Base-by-base conservation (phyloP, 495 filamentous ascomycete genomes). In the Xylaria telfairii region DNA sequence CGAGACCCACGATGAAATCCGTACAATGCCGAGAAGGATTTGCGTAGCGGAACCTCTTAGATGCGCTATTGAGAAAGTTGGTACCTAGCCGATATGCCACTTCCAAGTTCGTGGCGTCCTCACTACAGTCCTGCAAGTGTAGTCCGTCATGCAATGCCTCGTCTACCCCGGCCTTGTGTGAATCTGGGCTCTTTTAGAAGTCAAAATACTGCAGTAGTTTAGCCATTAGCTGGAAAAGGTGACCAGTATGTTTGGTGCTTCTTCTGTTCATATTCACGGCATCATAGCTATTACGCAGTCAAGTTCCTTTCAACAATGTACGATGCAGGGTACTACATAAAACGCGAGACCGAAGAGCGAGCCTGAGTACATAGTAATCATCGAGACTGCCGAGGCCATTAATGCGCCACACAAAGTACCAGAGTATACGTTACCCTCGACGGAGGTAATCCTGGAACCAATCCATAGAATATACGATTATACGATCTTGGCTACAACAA, bases 391-490 rank as follows among this genome's bases (percentile, higher is more conserved):
- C 21, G 21, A 26, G 49, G 24, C 49, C 49, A 24, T 53, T 8
- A 26, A 46, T 26, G 49, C 49, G 21, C 49, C 49, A 56, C 51
- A 28, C 4, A 4, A 54, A 19, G 9, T 24, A 7, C 24, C n/a
- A 51, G 24, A 4, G 8, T 37, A 8, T 37, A 37, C 4, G 34
- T 37, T n/a, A n/a, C n/a, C n/a, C n/a, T n/a, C n/a, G n/a, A n/a
- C n/a, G n/a, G n/a, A n/a, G n/a, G n/a, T n/a, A n/a, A 32, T 32
- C 54, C 30, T 13, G 56, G 21, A 39, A 13, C 37, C 4, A 2
- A 37, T 59, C n/a, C 32, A n/a, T 59, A n/a, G n/a, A n/a, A n/a
- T n/a, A 62, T 28, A 62, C 37, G 21, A 42, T 62, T 44, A 37
- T n/a, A 59, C 7, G 37, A 41, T 62, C 59, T 42, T 41, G 54